phyloP scores from a whole-genome alignment of 768 basidiomycete species.

The Trametes cinnabarina region DNA sequence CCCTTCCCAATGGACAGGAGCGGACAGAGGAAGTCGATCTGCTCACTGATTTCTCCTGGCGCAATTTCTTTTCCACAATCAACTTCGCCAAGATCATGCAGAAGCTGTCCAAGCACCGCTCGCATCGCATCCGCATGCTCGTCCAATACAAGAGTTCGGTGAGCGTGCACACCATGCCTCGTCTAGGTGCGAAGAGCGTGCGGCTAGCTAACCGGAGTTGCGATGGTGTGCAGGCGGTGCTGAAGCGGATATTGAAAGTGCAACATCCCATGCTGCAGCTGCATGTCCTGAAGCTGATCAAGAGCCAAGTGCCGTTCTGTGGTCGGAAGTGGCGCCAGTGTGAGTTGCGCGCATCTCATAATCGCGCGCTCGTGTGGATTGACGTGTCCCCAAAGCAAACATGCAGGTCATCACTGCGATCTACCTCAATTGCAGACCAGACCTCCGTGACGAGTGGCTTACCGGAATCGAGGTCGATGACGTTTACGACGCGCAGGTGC shows the following conservation, averaged over 20 bases:
- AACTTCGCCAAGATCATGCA: conserved; percentile 99
- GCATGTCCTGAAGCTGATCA: conserved; percentile 94
- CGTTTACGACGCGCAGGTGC: conserved; percentile 85
- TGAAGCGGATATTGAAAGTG: conserved; percentile 92
- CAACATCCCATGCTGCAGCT: conserved; percentile 93
- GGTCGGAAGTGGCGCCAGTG: conserved; percentile 98
- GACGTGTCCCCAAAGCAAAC: conserved; percentile 61
- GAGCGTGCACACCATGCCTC: conserved; percentile 26
- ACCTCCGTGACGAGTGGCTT: conserved; percentile 96
- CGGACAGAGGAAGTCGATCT: conserved; percentile 88
- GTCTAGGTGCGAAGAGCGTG: neutral
- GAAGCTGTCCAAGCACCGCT: conserved; percentile 91
- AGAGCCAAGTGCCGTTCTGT: conserved; percentile 98
- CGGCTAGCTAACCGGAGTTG: neutral
- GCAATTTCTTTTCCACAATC: conserved; percentile 96
- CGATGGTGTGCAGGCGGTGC: conserved; percentile 65
- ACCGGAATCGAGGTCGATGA: conserved; percentile 91
- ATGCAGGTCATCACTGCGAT: conserved; percentile 99
- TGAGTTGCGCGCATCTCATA: conserved; percentile 36
- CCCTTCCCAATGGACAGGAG: conserved; percentile 69
- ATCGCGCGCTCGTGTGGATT: conserved; percentile 1
- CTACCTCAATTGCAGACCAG: conserved; percentile 95
- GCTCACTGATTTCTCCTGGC: conserved; percentile 92
- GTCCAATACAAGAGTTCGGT: conserved; percentile 99
- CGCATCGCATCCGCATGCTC: conserved; percentile 92